These are phyloP conservation scores for Epichloe uncinata DNA, from an alignment of 2,329 filamentous ascomycete species.

Conservation along the genomic window DNA sequence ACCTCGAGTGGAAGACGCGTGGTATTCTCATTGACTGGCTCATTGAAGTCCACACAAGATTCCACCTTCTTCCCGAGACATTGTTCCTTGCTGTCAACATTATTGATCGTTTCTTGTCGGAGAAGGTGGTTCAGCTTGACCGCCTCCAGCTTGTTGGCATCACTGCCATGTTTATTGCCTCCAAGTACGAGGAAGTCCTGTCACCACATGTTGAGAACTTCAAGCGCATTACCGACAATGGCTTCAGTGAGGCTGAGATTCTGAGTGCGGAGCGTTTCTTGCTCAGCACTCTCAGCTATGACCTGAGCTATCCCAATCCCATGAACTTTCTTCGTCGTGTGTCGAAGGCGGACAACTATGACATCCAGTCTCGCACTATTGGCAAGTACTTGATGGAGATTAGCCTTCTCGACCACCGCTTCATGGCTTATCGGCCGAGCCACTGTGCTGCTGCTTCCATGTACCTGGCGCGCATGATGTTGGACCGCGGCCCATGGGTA, in stretches of 20 bases:
- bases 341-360: slow-evolving; percentile 98
- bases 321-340: slow-evolving; percentile 99
- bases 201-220: slow-evolving; percentile 97
- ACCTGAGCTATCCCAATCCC: slow-evolving; percentile 95
- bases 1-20: slow-evolving; percentile 97
- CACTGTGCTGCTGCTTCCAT: slow-evolving; percentile 86
- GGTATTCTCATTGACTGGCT: slow-evolving; percentile 97
- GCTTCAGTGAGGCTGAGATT: slow-evolving; percentile 90
- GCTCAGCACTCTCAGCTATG: slow-evolving; percentile 81
- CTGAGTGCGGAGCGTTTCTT: slow-evolving; percentile 94
- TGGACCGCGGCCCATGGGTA: slow-evolving; percentile 87
- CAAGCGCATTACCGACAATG: slow-evolving; percentile 90
- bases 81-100: slow-evolving; percentile 96
- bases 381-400: slow-evolving; percentile 98
- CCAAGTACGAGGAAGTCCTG: slow-evolving; percentile 96
- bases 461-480: slow-evolving; percentile 83
- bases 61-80: slow-evolving; percentile 89
- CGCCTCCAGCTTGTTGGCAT: slow-evolving; percentile 93
- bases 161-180: slow-evolving; percentile 98
- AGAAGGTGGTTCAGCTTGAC: slow-evolving; percentile 91
- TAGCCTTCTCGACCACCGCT: slow-evolving; percentile 84
- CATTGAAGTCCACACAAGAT: slow-evolving; percentile 94
- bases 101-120: slow-evolving; percentile 92
- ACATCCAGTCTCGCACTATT: slow-evolving; percentile 92
- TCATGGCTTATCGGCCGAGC: slow-evolving; percentile 80